Conservation (phyloP, 257 asterid species). For the Orobanche coerulescens region DNA sequence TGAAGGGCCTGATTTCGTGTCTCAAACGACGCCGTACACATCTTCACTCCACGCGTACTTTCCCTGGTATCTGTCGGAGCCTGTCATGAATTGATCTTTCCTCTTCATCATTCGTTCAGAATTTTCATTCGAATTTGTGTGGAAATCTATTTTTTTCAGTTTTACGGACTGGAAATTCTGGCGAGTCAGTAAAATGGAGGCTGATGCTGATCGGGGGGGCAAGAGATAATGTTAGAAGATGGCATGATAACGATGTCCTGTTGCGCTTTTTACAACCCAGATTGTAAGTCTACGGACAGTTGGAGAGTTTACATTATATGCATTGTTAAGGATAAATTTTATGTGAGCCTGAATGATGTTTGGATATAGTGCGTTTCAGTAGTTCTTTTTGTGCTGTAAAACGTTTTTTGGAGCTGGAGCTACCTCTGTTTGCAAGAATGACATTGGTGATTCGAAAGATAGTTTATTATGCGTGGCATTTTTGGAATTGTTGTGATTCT, state of each 20-base stretch:
- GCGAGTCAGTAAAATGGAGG: slow-evolving; percentile 32
- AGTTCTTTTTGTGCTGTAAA: neutral
- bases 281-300: slow-evolving; percentile 30
- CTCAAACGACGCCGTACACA: slow-evolving; percentile 34
- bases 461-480: neutral
- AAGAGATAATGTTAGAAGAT: slow-evolving; percentile 20
- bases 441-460: neutral
- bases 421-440: neutral
- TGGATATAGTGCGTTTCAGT: neutral
- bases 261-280: slow-evolving; percentile 24
- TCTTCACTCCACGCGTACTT: slow-evolving; percentile 37
- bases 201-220: slow-evolving; percentile 25
- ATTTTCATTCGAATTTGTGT: neutral
- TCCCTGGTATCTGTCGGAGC: neutral
- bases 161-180: slow-evolving; percentile 24
- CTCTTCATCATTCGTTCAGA: neutral
- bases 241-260: slow-evolving; percentile 19
- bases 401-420: neutral
- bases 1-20: slow-evolving; percentile 33
- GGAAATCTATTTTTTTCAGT: slow-evolving; percentile 23
- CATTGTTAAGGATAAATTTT: neutral
- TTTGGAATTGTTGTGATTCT: neutral
- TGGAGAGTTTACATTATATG: slow-evolving; percentile 9
- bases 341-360: neutral
- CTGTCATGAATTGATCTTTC: neutral